Conservation (phyloP, 129 eudicot genomes). For the Helichrysum umbraculigerum region DNA sequence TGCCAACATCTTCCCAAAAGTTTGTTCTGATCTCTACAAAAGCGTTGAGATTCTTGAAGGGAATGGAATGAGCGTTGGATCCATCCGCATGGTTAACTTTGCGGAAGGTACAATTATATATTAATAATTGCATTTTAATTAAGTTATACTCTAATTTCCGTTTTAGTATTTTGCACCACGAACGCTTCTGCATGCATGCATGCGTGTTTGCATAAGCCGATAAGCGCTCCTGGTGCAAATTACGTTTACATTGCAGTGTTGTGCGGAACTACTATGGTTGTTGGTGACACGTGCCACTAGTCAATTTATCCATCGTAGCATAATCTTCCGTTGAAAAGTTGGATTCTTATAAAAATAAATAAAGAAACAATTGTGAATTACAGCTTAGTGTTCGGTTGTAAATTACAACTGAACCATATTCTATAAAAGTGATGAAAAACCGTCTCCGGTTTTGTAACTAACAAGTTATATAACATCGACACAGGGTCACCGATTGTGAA, state of each 20-base stretch:
- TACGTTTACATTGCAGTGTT: neutral
- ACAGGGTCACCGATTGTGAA: constrained; percentile 45
- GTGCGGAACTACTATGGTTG: no score
- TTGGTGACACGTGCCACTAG: no score
- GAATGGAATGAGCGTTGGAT: constrained; percentile 70
- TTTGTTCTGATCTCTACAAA: constrained; percentile 64
- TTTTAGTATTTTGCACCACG: neutral
- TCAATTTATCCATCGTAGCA: no score
- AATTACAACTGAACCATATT: neutral
- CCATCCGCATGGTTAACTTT: constrained; percentile 59
- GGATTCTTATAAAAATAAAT: no score
- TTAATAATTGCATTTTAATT: no score
- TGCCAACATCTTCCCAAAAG: constrained; percentile 62
- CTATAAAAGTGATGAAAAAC: neutral
- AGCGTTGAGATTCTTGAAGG: constrained; percentile 71
- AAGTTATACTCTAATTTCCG: no score
- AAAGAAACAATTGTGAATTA: no score
- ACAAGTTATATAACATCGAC: neutral
- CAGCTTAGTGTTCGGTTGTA: neutral
- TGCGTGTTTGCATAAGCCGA: no score
- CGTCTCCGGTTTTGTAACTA: neutral
- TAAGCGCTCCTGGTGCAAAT: neutral
- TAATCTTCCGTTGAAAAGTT: no score
- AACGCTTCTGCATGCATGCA: neutral
- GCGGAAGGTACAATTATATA: constrained; percentile 58